Evolutionary conservation across 257 asterid species (phyloP), one percentile per base, ranked within the genome.

Genomic region (Petrea volubilis): DNA sequence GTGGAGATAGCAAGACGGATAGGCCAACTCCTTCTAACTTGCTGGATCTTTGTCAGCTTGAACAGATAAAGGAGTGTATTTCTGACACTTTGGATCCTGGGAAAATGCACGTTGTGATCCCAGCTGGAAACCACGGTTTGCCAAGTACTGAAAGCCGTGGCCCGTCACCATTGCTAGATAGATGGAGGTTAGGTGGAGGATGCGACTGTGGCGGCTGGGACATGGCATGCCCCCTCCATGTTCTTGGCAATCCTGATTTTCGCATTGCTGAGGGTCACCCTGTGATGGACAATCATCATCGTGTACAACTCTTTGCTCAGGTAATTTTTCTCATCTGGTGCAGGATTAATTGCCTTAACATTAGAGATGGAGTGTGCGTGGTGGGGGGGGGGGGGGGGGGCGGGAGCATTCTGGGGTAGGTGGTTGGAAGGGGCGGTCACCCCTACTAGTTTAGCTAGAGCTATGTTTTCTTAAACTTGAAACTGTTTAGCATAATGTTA

Each of bases 121-220:
- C 99, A 3, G 83, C 82, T 0, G 99, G 99, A 33, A 84, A 76
- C 73, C 99, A 95, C 40, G 67, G 99, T 75, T 76, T 80, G 80
- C 97, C 98, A 1, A 79, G 84, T 52, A 62, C 69, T 38, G 91
- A 85, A 62, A 74, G 83, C 49, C 82, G 57, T 2, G 88, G 92
- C 17, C 98, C 98, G 66, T 85, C 91, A 5, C 79, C 98, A 0
- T 81, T 95, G 73, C 80, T 95, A 3, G 96, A 92, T 55, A 85
- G 98, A 57, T 95, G 99, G 99, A 83, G 96, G 70, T 53, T 72
- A 38, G 98, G 98, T 1, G 99, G 99, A 68, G 92, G 90, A 23
- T 95, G 99, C 44, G 99, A 90, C 38, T 95, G 99, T 79, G 99
- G 98, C 44, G 98, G 98, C 21, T 95, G 99, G 99, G 99, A 95